A percentile compares a stretch with the other conserved stretches of the same genome.
Evolutionary conservation across 148 eudicot species (phyloP).

Genomic region (Fagopyrum homotropicum): DNA sequence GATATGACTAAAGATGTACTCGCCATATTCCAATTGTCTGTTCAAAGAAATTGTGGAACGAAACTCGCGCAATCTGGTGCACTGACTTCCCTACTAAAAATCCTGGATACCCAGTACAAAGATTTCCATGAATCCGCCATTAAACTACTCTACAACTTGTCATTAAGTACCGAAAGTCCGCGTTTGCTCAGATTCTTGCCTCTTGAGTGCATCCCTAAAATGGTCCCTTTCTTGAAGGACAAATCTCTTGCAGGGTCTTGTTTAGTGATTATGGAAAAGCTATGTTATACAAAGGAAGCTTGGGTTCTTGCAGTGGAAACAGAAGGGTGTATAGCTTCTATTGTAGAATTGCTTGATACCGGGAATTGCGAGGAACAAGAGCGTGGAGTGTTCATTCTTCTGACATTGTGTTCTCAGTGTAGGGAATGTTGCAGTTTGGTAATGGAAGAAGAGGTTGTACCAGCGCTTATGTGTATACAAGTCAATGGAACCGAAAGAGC

Average conservation of each 20-base stretch:
- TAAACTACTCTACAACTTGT: conserved; percentile 45
- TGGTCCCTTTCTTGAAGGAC: conserved; percentile 46
- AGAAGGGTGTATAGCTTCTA: conserved; percentile 56
- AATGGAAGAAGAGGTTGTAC: conserved; percentile 47
- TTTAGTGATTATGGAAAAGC: conserved; percentile 42
- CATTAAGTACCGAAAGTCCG: conserved; percentile 22
- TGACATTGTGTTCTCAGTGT: conserved; percentile 49
- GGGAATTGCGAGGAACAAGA: conserved; percentile 54
- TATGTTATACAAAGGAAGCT: conserved; percentile 37
- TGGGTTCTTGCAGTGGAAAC: conserved; percentile 40
- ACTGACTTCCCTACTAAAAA: conserved; percentile 27
- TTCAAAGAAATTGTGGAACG: conserved; percentile 17
- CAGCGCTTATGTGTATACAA: conserved; percentile 32
- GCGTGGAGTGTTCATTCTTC: conserved; percentile 49
- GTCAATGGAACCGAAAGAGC: conserved; percentile 55
- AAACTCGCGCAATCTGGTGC: conserved; percentile 44
- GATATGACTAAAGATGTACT: conserved; percentile 47
- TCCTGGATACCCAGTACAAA: conserved; percentile 35
- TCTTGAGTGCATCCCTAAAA: conserved; percentile 37
- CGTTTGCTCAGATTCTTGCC: neutral
- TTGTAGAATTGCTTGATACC: conserved; percentile 48
- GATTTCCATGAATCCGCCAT: conserved; percentile 41
- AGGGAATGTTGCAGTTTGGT: conserved; percentile 45
- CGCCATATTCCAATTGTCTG: conserved; percentile 51
- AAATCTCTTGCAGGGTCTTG: conserved; percentile 34